These are phyloP conservation scores for Aspergillus piperis DNA, from an alignment of 2,329 filamentous ascomycete species.

Conservation along the genomic window DNA sequence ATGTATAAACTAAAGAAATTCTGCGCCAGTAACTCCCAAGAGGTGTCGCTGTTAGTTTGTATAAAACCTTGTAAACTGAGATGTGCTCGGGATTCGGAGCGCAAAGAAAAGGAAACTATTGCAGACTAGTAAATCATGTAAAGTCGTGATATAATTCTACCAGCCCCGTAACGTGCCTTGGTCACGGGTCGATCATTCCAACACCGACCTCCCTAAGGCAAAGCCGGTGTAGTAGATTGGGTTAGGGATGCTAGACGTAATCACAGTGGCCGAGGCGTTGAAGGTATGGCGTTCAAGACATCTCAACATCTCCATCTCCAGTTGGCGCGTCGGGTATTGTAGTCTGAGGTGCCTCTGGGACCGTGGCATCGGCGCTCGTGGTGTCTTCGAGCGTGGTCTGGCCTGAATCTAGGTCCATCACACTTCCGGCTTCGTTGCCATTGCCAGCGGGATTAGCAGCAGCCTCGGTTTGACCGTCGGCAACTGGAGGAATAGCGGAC, in stretches of 20 bases:
- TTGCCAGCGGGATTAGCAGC: conserved; percentile 24
- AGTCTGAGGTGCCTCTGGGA: conserved; percentile 14
- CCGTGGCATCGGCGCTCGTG: conserved; percentile 26
- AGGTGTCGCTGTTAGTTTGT: neutral
- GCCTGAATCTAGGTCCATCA: conserved; percentile 15
- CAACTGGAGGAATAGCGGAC: conserved; percentile 19
- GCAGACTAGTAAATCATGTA: neutral
- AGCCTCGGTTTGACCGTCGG: conserved; percentile 3
- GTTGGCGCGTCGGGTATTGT: conserved; percentile 18
- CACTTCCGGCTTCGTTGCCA: conserved; percentile 21
- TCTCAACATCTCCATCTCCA: conserved; percentile 34
- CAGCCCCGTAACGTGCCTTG: neutral
- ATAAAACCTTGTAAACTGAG: neutral
- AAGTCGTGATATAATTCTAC: neutral
- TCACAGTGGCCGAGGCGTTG: neutral
- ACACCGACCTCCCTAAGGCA: neutral
- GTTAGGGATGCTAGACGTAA: neutral
- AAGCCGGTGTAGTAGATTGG: neutral
- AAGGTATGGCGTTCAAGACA: conserved; percentile 23
- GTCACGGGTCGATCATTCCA: neutral
- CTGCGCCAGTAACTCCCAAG: neutral
- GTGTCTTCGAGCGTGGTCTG: conserved; percentile 26
- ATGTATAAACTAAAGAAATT: neutral
- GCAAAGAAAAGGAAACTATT: neutral
- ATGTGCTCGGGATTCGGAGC: neutral